Base-by-base conservation (phyloP, 768 basidiomycete species). In the Kwoniella sp. region DNA sequence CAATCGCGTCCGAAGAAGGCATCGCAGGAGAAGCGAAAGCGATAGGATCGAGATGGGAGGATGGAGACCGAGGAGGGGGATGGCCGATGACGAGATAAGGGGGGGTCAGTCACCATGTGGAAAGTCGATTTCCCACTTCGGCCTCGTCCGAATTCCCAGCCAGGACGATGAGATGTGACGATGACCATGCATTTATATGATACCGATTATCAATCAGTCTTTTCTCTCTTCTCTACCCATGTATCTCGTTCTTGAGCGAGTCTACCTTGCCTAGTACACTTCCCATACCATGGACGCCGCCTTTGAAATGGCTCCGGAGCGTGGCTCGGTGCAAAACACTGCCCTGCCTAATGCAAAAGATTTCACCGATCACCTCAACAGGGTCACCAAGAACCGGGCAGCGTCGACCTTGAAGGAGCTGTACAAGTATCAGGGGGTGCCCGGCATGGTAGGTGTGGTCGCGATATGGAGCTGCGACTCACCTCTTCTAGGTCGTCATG, bases 311-410 rank as follows among this genome's bases (percentile, higher is more conserved):
- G 41, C 54, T 8, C 26, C 54, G 10, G 28, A 46, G 9, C 26
- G 49, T 15, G 36, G 41, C 19, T 17, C 31, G 10, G 36, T 34
- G 12, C 12, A 23, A 14, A 14, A 14, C 19, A 42, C 46, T 19
- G 48, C 52, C 7, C 50, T 70, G 29, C 73, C 73, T 22, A 65
- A 65, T 22, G 65, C 84, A 0, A 75, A 85, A 50, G 85, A 88
- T 73, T 76, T 87, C 38, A 83, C 82, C 19, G 84, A 87, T 65
- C 87, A 88, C 68, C 73, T 88, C 25, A 85, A 83, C n/a, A 65
- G 73, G 3, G 31, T 83, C 17, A 71, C 84, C 3, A 78, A 76
- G 48, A 76, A 78, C 25, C 77, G 85, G 37, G 43, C 62, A 25
- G 54, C 74, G 2, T 84, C 81, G 33, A 83, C 85, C 0, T 75